Percentiles rank a stretch among this genome's conserved stretches.
These are phyloP conservation scores for Pseudofabraea citricarpa DNA, from an alignment of 2,329 filamentous ascomycete genomes.

Conservation along the genomic window DNA sequence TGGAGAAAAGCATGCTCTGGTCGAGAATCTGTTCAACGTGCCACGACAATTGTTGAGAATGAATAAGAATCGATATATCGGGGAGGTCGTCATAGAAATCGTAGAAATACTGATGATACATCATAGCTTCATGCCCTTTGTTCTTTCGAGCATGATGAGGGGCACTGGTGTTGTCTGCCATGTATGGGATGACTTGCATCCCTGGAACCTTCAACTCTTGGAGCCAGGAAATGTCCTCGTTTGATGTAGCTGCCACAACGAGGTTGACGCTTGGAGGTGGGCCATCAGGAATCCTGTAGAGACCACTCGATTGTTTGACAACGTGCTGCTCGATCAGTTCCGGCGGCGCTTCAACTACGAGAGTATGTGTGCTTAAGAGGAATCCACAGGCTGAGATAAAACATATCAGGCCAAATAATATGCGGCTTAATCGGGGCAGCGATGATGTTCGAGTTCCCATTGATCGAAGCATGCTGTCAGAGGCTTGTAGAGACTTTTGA, in stretches of 20 bases:
- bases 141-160: conserved; percentile 47
- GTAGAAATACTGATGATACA: conserved; percentile 49
- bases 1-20: conserved; percentile 16
- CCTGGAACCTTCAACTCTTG: conserved; percentile 12
- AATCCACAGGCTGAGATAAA: conserved; percentile 6
- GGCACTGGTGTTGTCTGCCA: conserved; percentile 18
- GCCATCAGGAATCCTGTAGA: conserved; percentile 11
- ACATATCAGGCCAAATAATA: conserved; percentile 3
- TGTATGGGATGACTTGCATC: conserved; percentile 25
- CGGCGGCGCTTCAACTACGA: conserved; percentile 1
- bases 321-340: conserved; percentile 13
- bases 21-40: conserved; percentile 18
- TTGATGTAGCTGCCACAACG: conserved; percentile 13
- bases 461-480: not conserved
- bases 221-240: conserved; percentile 14
- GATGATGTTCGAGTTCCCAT: not conserved
- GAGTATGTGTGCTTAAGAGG: conserved; percentile 2
- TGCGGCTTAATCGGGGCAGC: conserved; percentile 10
- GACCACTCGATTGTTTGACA: conserved; percentile 8
- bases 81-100: conserved; percentile 51
- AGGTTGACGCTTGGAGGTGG: conserved; percentile 12
- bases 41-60: conserved; percentile 41
- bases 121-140: conserved; percentile 22
- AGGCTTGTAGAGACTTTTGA: not conserved
- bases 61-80: conserved; percentile 20